Evolutionary conservation across 1,139 yeast species (phyloP).

Genomic region (Zygosaccharomyces sapae): DNA sequence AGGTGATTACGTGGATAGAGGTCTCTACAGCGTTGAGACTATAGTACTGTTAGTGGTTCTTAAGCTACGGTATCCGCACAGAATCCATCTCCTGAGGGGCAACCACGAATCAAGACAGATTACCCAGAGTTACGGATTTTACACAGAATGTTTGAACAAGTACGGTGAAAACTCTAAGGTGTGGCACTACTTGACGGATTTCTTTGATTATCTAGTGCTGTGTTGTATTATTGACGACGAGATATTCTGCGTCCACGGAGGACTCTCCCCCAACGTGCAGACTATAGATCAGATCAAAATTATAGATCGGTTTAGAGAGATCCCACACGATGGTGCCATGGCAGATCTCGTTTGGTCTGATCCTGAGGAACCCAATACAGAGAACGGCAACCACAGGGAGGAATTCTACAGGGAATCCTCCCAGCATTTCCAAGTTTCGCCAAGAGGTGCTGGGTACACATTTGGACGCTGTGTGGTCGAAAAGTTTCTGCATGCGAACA

Average conservation of each 20-base stretch:
- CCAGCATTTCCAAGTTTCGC: constrained; percentile 76
- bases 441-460: constrained; percentile 97
- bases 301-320: constrained; percentile 85
- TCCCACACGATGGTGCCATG: constrained; percentile 99
- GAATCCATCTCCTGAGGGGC: constrained; percentile 81
- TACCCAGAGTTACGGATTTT: constrained; percentile 94
- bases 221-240: constrained; percentile 91
- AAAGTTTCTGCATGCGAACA: constrained; percentile 75
- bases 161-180: constrained; percentile 60
- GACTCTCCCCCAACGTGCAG: constrained; percentile 89
- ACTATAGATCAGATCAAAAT: constrained; percentile 87
- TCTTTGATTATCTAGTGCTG: constrained; percentile 85
- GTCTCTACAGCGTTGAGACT: constrained; percentile 77
- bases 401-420: constrained; percentile 25
- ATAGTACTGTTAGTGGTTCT: constrained; percentile 78
- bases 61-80: constrained; percentile 78
- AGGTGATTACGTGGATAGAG: constrained; percentile 86
- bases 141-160: constrained; percentile 87
- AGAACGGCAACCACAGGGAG: constrained; percentile 21
- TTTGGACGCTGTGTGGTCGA: constrained; percentile 90
- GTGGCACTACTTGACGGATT: constrained; percentile 86
- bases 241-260: constrained; percentile 97
- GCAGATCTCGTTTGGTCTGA: constrained; percentile 99
- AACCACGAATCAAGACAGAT: constrained; percentile 96
- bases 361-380: constrained; percentile 61